Base-by-base conservation (phyloP, 805 yeast genomes). In the Pichia occidentalis region DNA sequence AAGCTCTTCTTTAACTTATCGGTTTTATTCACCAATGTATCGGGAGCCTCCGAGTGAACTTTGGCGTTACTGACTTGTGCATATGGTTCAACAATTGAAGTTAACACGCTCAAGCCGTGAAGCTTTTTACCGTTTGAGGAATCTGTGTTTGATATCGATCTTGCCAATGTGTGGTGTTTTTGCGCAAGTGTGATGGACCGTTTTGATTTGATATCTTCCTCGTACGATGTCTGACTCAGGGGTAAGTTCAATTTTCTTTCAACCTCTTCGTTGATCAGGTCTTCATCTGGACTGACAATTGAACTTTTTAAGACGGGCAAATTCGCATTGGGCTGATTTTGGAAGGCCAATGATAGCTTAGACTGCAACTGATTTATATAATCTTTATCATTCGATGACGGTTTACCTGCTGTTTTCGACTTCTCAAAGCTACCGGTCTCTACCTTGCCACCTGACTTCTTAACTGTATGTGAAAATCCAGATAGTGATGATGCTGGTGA, bases 41-140 rank as follows among this genome's bases (percentile, higher is more conserved):
- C 34, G 13, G 34, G 24, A 16, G 19, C 33, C 14, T 44, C 34
- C 8, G 37, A 39, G 14, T 36, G 39, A 11, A 36, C 43, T 5
- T 37, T 37, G n/a, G 32, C 44, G 16, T 40, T 35, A 24, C 32
- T 28, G 17, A 44, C 25, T 14, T 37, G 27, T 7, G 42, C 40
- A 21, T 29, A 34, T n/a, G 44, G 47, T 7, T 32, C 34, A 26
- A 34, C 39, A 17, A 34, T 29, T 5, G 43, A 35, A 3, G 45
- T 42, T n/a, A 42, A n/a, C 6, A 42, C 45, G 29, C 45, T 42
- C 26, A 42, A 43, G 8, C 46, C 42, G 36, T 43, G 41, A 11
- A 14, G 29, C 13, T 36, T 36, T 19, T 26, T 34, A 19, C 37
- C 37, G 22, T 25, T 25, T 13, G 37, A n/a, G n/a, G n/a, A 25